Evolutionary conservation across 441 rosid species (phyloP).

Genomic region (Jatropha podagrica): DNA sequence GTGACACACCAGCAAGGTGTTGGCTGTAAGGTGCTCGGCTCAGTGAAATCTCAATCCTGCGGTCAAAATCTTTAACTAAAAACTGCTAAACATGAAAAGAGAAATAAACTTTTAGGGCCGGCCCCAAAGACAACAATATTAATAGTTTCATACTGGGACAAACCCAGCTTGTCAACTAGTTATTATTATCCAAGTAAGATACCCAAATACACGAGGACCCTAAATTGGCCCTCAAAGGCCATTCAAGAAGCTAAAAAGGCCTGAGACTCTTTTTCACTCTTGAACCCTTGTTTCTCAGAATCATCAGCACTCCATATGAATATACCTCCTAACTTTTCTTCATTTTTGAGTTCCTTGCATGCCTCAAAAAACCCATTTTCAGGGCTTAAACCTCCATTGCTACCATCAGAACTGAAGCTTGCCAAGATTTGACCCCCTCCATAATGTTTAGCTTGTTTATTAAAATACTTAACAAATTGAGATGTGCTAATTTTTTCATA

Average conservation of each 20-base stretch:
- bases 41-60: no score
- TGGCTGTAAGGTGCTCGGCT: no score
- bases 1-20: no score
- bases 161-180: neutral
- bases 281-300: conserved; percentile 8
- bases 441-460: conserved; percentile 2
- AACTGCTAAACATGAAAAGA: no score
- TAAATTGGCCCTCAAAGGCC: no score
- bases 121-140: no score
- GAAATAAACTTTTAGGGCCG: no score
- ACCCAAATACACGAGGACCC: neutral
- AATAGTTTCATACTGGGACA: neutral
- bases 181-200: neutral
- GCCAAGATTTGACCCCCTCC: conserved; percentile 10
- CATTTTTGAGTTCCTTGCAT: neutral
- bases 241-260: neutral
- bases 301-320: conserved; percentile 21
- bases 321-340: neutral
- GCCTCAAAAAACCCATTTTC: conserved; percentile 15
- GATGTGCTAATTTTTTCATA: conserved; percentile 10
- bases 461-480: conserved; percentile 8
- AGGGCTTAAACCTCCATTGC: conserved; percentile 15
- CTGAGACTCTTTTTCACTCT: conserved; percentile 7
- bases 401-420: conserved; percentile 7
- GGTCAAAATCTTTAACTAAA: no score